Evolutionary conservation across 768 basidiomycete genomes (phyloP), one percentile per base, ranked within the genome.

Genomic region (Udeniomyces megalosporus): DNA sequence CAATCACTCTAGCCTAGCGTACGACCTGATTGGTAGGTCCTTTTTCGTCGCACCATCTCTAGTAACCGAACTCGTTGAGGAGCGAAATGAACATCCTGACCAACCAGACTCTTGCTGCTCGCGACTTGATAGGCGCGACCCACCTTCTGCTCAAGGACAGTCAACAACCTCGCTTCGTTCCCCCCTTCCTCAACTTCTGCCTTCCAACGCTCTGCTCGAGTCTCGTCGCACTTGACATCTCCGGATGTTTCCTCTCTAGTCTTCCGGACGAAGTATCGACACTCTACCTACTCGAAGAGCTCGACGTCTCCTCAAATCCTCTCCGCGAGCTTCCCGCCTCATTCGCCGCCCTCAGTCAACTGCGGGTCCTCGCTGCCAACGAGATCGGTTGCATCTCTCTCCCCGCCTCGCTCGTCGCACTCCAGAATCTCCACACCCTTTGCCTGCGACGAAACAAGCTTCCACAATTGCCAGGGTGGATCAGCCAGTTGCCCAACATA

Each of bases 331-430:
- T 97, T n/a, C 95, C 95, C 17, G 78, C 83, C 29, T 96, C 92
- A 74, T 78, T 96, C 51, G 81, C 84, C 29, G 79, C 85, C 62
- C 78, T 96, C 31, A 74, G 76, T 6, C 82, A 83, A 66, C 80
- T 97, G 53, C 82, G 86, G 38, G 86, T 97, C 62, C 79, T 97
- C 71, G 87, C 90, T 60, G 87, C 89, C n/a, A 93, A 99, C 74
- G 80, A 82, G 2, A 96, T 89, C 63, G 85, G 86, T 34, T 81
- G 96, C 67, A 59, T 74, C 61, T 83, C 81, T 3, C 75, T 99
- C 11, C 88, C 92, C 3, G 79, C 82, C 57, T 78, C 84, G 26
- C 78, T 97, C 45, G 80, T 78, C 29, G 78, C 81, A 48, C 80
- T 96, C 15, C 81, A 83, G 66, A 83, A 81, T 68, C 78, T 99